phyloP scores from a whole-genome alignment of 805 yeast species.

The Lipomyces mesembrius region DNA sequence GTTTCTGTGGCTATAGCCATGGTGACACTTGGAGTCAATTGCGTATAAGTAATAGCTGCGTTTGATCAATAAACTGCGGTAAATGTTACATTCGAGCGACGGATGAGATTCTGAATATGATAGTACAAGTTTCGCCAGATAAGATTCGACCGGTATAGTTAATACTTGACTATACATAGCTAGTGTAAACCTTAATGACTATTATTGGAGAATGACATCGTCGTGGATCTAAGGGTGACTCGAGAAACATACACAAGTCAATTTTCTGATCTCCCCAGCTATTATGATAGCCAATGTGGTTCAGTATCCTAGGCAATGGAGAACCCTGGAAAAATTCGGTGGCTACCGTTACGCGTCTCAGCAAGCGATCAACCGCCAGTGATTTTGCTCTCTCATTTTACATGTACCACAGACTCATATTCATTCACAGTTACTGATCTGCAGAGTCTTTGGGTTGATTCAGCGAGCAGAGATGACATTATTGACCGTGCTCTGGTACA shows the following conservation, averaged over 20 bases:
- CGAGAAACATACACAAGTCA: background rate
- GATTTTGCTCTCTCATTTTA: constrained; percentile 12
- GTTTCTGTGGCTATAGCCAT: constrained; percentile 4
- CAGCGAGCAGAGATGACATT: constrained; percentile 12
- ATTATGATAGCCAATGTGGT: background rate
- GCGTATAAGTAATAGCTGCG: background rate
- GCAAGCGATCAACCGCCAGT: constrained; percentile 3
- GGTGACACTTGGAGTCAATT: background rate
- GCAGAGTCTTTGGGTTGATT: constrained; percentile 24
- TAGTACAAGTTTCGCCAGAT: background rate
- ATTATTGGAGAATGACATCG: too few species aligned
- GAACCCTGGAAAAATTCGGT: background rate
- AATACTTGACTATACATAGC: too few species aligned
- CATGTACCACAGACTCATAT: constrained; percentile 10
- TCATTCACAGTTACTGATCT: constrained; percentile 31
- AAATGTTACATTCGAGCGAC: background rate
- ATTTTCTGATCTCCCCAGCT: background rate
- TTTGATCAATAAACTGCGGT: background rate
- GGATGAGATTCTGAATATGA: background rate
- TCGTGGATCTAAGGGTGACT: too few species aligned
- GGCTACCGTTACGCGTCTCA: constrained; percentile 13
- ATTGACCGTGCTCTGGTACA: constrained; percentile 21
- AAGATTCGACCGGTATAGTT: background rate
- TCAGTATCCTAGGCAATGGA: background rate
- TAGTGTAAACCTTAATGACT: background rate